Evolutionary conservation across 495 filamentous ascomycete genomes (phyloP), one percentile per base, ranked within the genome.

Genomic region (Penicillium arizonense): DNA sequence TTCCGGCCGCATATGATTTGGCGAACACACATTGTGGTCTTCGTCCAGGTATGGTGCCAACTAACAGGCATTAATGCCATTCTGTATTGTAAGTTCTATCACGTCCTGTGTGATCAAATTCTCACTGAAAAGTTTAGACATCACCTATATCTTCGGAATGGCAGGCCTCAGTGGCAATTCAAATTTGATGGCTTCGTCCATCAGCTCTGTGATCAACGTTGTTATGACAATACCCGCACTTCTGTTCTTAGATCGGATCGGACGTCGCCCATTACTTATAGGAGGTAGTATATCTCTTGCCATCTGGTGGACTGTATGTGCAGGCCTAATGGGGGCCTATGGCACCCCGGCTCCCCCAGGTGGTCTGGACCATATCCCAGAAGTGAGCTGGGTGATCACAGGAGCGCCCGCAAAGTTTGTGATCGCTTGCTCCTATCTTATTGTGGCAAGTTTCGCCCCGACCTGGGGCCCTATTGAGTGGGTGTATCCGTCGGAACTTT

Each of bases 21-120:
- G 65, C 78, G 84, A 8, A 86, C 84, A 23, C 67, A 78, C 50
- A 81, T 87, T 52, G 85, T 85, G 47, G 52, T 90, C 18, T 88
- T 87, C 58, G 84, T 79, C 0, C 87, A 89, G 64, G 84, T 90
- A 57, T 90, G 87, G 87, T 82, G 80, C 33, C 87, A 90, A 56
- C 69, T 90, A 23, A 86, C 85, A 3, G 87, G 87, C 23, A 88
- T 88, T 82, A 89, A 88, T 60, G 86, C 88, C 12, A 89, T 89
- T 52, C 26, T 14, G 50, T 52, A 32, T n/a, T n/a, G 42, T 30
- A 12, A 13, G 24, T 3, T n/a, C 28, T 10, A 8, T 7, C 28
- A 1, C 12, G 7, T 32, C 28, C 5, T 1, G n/a, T 33, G 4
- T 18, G 28, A 28, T 23, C 50, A 49, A 53, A 45, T 77, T 77